Base-by-base conservation (phyloP, 2,329 filamentous ascomycete species). In the Karstenula rhodostoma region DNA sequence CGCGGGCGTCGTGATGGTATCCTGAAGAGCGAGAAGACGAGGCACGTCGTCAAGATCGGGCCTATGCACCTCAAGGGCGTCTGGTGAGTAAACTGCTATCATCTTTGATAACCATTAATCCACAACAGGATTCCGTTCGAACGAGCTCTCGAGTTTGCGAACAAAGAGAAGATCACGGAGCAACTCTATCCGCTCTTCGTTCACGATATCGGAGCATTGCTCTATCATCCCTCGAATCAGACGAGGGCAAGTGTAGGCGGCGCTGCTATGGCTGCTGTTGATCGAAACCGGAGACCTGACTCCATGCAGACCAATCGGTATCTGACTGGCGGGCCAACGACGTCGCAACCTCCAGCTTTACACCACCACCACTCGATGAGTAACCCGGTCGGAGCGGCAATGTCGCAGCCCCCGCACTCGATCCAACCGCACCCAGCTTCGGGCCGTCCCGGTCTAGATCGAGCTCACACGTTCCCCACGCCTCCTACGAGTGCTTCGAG, bases 101-200 rank as follows among this genome's bases (percentile, higher is more conserved):
- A 7, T 17, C n/a, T 40, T 10, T 19, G 13, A 27, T 10, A 47
- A n/a, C 4, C 15, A 25, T 61, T 71, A 54, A 72, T 57, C 25
- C 8, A 8, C 6, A 10, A 19, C 69, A 97, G 94, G 94, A 99
- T 99, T 73, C 95, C 95, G 1, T 98, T 96, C 72, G 95, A 98
- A 70, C 90, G 95, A 67, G 95, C 95, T n/a, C 83, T 99, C 56
- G 95, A 98, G 72, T 98, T 99, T 77, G 95, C 95, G 67, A 99
- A 99, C 83, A 98, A 97, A 85, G 95, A 99, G 80, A 98, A 98
- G 82, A 99, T 98, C 66, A 98, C 95, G 0, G 94, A 98, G 80
- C 83, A 94, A 50, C 82, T 98, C 57, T 99, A 98, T 78, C 95
- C 95, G 55, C 84, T 99, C 51, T 99, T 99, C 77, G 95, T 98